Percentiles rank a stretch among this genome's conserved stretches.
Conservation (phyloP, 805 yeast species). For the Metschnikowia similis region DNA sequence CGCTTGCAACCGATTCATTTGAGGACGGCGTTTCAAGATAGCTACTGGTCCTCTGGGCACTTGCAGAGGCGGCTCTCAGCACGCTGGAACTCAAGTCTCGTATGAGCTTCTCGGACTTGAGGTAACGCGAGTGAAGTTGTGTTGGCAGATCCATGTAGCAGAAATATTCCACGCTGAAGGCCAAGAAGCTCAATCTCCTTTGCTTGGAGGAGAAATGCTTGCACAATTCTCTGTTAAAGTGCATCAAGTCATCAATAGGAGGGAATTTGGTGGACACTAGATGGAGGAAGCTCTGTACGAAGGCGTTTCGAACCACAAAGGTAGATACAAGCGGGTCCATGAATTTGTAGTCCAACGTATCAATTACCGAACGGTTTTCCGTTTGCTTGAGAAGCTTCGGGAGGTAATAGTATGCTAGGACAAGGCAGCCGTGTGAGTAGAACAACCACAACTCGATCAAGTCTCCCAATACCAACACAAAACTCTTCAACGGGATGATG, state of each 20-base stretch:
- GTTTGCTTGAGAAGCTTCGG: constrained; percentile 3
- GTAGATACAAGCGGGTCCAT: constrained; percentile 7
- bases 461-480: constrained; percentile 3
- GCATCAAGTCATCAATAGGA: constrained; percentile 8
- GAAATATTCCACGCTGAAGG: constrained; percentile 8
- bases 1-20: neutral
- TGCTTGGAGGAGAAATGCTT: constrained; percentile 1
- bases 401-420: constrained; percentile 6
- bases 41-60: neutral
- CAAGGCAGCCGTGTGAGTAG: constrained; percentile 14
- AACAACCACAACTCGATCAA: constrained; percentile 13
- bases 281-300: constrained; percentile 4
- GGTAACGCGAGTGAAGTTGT: constrained; percentile 7
- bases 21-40: neutral
- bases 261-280: neutral
- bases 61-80: constrained; percentile 1
- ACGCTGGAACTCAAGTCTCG: constrained; percentile 3
- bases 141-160: constrained; percentile 11
- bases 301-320: constrained; percentile 6
- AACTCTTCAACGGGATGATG: constrained; percentile 2
- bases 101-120: constrained; percentile 1
- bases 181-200: constrained; percentile 5
- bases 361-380: neutral
- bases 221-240: constrained; percentile 7
- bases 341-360: constrained; percentile 1